phyloP scores from a whole-genome alignment of 176 grass and related monocot species.

The Cenchrus americanus region DNA sequence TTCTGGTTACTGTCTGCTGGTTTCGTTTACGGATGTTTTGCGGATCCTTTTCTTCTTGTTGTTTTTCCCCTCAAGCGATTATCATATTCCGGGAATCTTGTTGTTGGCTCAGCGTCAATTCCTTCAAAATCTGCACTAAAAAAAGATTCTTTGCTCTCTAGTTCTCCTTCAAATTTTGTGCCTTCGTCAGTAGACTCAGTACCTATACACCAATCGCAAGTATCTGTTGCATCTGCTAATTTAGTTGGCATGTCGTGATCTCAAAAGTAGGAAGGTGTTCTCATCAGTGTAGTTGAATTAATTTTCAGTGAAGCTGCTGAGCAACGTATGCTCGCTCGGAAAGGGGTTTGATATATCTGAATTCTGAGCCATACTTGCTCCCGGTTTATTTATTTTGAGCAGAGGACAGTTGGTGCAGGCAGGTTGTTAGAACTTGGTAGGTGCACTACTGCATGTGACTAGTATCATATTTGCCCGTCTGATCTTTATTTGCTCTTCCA shows the following conservation, averaged over 20 bases:
- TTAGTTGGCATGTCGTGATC: constrained; percentile 42
- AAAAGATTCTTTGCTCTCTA: neutral
- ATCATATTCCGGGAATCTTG: neutral
- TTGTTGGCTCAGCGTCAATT: neutral
- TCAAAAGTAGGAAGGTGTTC: constrained; percentile 36
- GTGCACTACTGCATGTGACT: constrained; percentile 36
- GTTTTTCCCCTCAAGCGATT: neutral
- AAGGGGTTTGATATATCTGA: neutral
- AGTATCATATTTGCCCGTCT: constrained; percentile 32
- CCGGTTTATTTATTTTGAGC: constrained; percentile 10
- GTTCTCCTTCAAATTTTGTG: neutral
- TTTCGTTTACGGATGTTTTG: neutral
- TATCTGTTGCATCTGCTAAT: neutral
- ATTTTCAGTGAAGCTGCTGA: constrained; percentile 22
- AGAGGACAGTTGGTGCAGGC: constrained; percentile 9
- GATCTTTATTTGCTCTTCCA: neutral
- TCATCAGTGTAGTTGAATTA: constrained; percentile 31
- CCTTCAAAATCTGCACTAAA: neutral
- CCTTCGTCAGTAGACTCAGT: neutral
- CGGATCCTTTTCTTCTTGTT: neutral
- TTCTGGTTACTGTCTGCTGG: neutral
- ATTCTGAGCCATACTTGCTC: constrained; percentile 2
- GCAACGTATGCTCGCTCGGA: neutral
- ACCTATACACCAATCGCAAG: neutral
- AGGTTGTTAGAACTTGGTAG: constrained; percentile 18